Base-by-base conservation (phyloP, 208 protist genomes). In the Sergeia podlipaevii region DNA sequence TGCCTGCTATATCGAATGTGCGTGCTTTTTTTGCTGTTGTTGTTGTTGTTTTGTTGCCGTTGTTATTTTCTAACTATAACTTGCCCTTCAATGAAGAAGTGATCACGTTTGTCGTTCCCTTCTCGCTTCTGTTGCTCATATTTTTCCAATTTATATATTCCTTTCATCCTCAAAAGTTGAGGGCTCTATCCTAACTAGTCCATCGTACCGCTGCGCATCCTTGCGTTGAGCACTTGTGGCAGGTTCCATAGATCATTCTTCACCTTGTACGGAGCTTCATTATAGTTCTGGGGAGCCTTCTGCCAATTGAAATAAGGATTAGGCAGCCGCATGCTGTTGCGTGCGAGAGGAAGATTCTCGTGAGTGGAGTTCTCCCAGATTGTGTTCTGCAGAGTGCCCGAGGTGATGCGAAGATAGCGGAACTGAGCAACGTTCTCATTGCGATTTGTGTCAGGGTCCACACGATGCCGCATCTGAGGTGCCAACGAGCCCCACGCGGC, bases 221-320 rank as follows among this genome's bases (percentile, higher is more conserved):
- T 61, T 34, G 76, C 61, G 50, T 79, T 77, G 38, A 93, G 51
- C 30, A 93, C 86, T 45, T 75, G 52, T 3, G 86, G 86, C 72
- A 93, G 71, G 47, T 85, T 65, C 80, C 81, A 93, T 57, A 93
- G 38, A 49, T 93, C 86, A 39, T 89, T 93, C 73, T 93, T 93
- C 21, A 77, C 67, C 53, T 42, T 68, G 55, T 55, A 85, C 13
- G 73, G 66, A 60, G 74, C 78, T n/a, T 69, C 38, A 45, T 87
- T 78, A 60, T 85, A 89, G 28, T 67, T 77, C 67, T 82, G 86
- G 24, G 72, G 72, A 7, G 86, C 81, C 54, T 93, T 93, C 45
- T 76, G 61, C 81, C 81, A 93, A 60, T 90, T 90, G 58, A 82
- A 93, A 65, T 90, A 93, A 43, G 86, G 86, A 45, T 93, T 93